phyloP scores from a whole-genome alignment of 495 filamentous ascomycete species.

The Copromyces sp. region DNA sequence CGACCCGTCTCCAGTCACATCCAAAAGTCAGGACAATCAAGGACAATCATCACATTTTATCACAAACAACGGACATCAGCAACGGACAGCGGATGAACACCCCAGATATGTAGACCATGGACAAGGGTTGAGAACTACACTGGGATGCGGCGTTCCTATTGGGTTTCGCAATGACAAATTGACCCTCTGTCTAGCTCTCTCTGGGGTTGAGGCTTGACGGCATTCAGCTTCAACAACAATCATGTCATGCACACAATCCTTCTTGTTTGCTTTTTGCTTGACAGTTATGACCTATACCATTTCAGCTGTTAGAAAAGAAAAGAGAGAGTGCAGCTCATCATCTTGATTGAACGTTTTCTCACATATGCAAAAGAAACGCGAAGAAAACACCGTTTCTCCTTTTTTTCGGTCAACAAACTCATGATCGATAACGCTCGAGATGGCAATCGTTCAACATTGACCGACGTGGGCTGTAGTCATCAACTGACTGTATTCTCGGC shows the following conservation, averaged over 20 bases:
- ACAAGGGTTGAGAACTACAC: not conserved
- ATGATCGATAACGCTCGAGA: not conserved
- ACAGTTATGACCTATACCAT: not conserved
- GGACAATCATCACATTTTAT: not conserved
- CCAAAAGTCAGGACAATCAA: not conserved
- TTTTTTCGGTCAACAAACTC: not conserved
- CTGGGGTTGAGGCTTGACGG: not conserved
- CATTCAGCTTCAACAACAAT: not conserved
- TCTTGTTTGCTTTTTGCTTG: not conserved
- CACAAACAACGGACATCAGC: not conserved
- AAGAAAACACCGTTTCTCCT: not conserved
- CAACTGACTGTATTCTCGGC: not conserved
- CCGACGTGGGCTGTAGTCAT: not conserved
- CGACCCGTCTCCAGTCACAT: not conserved
- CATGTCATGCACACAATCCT: not conserved
- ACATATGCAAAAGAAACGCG: not conserved
- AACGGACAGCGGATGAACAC: not conserved
- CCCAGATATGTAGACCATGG: not conserved
- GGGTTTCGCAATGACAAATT: not conserved
- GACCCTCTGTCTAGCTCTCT: not conserved
- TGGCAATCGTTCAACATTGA: not conserved
- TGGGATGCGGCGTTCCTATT: not conserved
- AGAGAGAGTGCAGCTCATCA: not conserved
- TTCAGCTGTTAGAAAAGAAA: not conserved
- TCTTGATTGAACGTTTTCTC: not conserved